These are phyloP conservation scores for Echium plantagineum DNA, from an alignment of 257 asterid species.

Conservation along the genomic window DNA sequence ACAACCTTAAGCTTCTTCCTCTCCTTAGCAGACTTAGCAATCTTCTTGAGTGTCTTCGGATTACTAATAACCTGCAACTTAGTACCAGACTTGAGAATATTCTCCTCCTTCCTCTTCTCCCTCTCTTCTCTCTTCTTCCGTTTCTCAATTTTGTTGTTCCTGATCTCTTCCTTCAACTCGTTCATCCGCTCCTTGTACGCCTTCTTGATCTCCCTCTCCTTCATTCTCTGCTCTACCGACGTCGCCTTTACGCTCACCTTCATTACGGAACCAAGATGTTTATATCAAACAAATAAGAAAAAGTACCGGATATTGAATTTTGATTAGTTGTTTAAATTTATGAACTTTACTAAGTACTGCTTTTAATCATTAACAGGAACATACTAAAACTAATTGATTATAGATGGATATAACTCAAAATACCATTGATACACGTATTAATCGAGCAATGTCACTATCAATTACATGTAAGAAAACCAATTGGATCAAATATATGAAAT, in stretches of 20 bases:
- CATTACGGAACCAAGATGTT: not conserved
- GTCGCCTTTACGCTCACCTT: conserved; percentile 49
- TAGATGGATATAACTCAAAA: no score
- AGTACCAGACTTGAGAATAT: conserved; percentile 52
- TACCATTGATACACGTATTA: no score
- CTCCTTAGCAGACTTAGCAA: conserved; percentile 61
- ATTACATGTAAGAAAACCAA: no score
- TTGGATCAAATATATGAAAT: no score
- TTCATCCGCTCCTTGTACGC: conserved; percentile 28
- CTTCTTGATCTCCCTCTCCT: conserved; percentile 67
- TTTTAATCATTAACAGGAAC: no score
- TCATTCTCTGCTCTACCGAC: conserved; percentile 50
- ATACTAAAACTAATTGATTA: no score
- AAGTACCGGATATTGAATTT: no score
- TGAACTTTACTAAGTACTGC: no score
- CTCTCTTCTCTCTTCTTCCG: conserved; percentile 57
- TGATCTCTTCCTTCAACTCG: conserved; percentile 55
- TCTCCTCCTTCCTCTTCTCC: conserved; percentile 73
- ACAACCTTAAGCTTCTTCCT: conserved; percentile 64
- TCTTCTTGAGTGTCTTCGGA: conserved; percentile 70
- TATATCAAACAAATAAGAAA: no score
- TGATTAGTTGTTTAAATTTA: no score
- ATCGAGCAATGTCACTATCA: no score
- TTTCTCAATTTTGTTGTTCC: conserved; percentile 60
- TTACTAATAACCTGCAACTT: conserved; percentile 71